Conservation (phyloP, 352 stramenopile genomes). For the Phytophthora chlamydospora region DNA sequence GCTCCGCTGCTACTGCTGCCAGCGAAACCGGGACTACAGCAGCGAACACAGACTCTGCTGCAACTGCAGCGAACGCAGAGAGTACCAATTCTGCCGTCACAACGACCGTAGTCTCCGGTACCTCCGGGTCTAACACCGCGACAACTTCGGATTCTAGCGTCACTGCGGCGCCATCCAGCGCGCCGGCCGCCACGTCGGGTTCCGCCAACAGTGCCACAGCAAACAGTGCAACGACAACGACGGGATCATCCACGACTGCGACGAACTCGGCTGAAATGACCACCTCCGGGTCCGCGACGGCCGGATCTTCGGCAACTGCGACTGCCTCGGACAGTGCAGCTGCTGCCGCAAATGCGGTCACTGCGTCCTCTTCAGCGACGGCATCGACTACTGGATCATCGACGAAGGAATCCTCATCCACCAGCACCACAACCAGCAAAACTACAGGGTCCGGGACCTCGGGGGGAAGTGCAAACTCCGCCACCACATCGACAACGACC, state of each 20-base stretch:
- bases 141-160: slow-evolving; percentile 3
- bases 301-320: not conserved
- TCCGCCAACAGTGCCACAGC: too few species aligned
- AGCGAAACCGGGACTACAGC: not conserved
- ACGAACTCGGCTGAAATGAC: too few species aligned
- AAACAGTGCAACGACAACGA: not conserved
- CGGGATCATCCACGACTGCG: too few species aligned
- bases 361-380: too few species aligned
- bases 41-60: not conserved
- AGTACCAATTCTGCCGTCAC: slow-evolving; percentile 3
- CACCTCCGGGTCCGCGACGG: not conserved
- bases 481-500: too few species aligned
- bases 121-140: not conserved
- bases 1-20: not conserved
- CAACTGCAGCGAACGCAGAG: not conserved
- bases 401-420: not conserved
- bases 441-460: slow-evolving; percentile 1
- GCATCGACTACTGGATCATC: not conserved
- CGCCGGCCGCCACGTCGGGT: too few species aligned
- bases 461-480: not conserved
- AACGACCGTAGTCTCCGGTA: not conserved
- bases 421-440: not conserved
- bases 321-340: not conserved
- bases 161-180: not conserved
- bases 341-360: too few species aligned